A percentile compares a stretch with the other conserved stretches of the same genome.
phyloP scores from a whole-genome alignment of 2,329 filamentous ascomycete species.

The Epichloe coenophiala region DNA sequence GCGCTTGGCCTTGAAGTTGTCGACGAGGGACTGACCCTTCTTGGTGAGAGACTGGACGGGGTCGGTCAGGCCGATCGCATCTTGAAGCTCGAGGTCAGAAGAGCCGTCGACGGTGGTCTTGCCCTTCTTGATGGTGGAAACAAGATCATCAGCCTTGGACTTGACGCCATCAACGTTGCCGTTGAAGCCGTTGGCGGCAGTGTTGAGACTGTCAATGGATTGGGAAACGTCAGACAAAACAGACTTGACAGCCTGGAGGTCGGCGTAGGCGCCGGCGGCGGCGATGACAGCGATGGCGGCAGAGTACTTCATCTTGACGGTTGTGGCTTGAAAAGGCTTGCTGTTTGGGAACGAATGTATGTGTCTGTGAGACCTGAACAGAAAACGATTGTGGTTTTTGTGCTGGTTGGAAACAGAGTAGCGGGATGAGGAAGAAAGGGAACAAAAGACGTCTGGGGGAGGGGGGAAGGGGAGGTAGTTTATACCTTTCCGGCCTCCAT shows the following conservation, averaged over 20 bases:
- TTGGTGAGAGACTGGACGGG: constrained; percentile 13
- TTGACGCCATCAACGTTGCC: constrained; percentile 10
- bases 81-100: constrained; percentile 6
- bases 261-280: constrained; percentile 7
- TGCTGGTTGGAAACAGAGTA: not conserved
- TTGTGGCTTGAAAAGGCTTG: not conserved
- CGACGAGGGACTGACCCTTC: constrained; percentile 12
- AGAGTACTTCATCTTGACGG: constrained; percentile 10
- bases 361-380: not conserved
- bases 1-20: constrained; percentile 15
- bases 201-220: constrained; percentile 11
- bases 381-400: constrained; percentile 1
- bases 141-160: constrained; percentile 10
- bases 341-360: constrained; percentile 7
- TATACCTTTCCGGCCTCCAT: constrained; percentile 1
- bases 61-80: constrained; percentile 8
- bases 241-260: constrained; percentile 6
- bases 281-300: constrained; percentile 6
- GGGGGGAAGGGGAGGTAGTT: not conserved
- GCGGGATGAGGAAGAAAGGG: not conserved
- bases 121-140: constrained; percentile 9
- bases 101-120: constrained; percentile 7
- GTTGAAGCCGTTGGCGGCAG: constrained; percentile 12
- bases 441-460: not conserved
- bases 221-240: constrained; percentile 5